Conservation (phyloP, 2,329 filamentous ascomycete genomes). For the Talaromyces verruculosus region DNA sequence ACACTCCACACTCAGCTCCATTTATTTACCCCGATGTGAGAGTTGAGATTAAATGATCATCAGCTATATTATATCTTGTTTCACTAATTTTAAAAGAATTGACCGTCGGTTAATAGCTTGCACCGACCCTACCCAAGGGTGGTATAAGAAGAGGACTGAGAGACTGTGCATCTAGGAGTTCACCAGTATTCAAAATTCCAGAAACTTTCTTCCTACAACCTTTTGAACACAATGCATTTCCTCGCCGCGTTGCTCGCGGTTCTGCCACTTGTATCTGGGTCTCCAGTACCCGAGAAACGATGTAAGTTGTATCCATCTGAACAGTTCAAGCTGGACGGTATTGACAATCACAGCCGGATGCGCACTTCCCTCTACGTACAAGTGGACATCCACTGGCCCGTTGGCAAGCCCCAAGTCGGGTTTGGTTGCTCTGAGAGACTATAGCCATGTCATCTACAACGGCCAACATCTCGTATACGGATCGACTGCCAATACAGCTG, state of each 20-base stretch:
- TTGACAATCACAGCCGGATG: conserved; percentile 36
- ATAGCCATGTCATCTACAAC: conserved; percentile 57
- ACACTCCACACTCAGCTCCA: not conserved
- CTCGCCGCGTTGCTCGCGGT: not conserved
- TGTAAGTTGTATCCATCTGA: not conserved
- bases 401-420: conserved; percentile 56
- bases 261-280: not conserved
- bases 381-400: conserved; percentile 54
- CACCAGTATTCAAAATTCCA: not conserved
- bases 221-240: not conserved
- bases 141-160: not conserved
- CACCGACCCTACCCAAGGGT: not conserved
- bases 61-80: not conserved
- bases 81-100: not conserved
- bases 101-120: not conserved
- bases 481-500: conserved; percentile 47
- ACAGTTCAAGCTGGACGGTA: not conserved
- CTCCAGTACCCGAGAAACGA: not conserved
- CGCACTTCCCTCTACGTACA: conserved; percentile 55
- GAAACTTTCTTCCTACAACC: not conserved
- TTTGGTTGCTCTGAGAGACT: conserved; percentile 63
- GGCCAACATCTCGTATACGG: conserved; percentile 63
- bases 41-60: not conserved
- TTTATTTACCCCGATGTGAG: not conserved
- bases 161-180: not conserved